A percentile compares a stretch with the other conserved stretches of the same genome.
phyloP scores from a whole-genome alignment of 495 filamentous ascomycete species.

The Neurospora sp. region DNA sequence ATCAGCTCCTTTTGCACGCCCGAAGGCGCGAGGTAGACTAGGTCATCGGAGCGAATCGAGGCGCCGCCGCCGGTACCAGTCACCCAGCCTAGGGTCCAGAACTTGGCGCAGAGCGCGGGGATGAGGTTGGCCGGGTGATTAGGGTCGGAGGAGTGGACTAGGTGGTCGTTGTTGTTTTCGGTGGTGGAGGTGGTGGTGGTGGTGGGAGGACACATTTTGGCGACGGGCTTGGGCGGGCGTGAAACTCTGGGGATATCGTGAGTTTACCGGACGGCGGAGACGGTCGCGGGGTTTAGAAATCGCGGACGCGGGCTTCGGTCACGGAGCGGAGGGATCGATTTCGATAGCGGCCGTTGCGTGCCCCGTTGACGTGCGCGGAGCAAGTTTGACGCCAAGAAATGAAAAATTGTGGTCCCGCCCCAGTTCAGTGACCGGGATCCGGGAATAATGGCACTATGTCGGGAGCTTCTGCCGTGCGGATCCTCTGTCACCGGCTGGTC shows the following conservation, averaged over 20 bases:
- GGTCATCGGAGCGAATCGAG: conserved; percentile 65
- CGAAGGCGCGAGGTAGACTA: conserved; percentile 90
- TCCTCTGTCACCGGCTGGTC: not conserved
- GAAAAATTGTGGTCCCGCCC: not conserved
- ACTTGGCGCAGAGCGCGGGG: conserved; percentile 80
- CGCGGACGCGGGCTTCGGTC: no score
- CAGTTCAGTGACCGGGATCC: not conserved
- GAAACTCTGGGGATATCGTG: not conserved
- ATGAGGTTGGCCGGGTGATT: conserved; percentile 92
- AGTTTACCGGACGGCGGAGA: not conserved
- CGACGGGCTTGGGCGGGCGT: not conserved
- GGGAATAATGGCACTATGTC: not conserved
- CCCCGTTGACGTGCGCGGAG: not conserved
- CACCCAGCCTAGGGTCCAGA: conserved; percentile 94
- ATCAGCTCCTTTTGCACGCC: conserved; percentile 98
- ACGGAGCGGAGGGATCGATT: no score
- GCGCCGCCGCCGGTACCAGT: conserved; percentile 93
- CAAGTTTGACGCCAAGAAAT: not conserved
- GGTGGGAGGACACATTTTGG: not conserved
- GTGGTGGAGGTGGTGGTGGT: not conserved
- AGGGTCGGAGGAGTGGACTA: conserved; percentile 61
- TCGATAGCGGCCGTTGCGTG: not conserved
- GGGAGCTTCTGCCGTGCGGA: not conserved
- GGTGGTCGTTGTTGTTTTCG: conserved; percentile 61
- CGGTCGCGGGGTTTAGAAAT: no score